Conservation (phyloP, 139 green algal genomes). For the Deuterostichococcus epilithicus region DNA sequence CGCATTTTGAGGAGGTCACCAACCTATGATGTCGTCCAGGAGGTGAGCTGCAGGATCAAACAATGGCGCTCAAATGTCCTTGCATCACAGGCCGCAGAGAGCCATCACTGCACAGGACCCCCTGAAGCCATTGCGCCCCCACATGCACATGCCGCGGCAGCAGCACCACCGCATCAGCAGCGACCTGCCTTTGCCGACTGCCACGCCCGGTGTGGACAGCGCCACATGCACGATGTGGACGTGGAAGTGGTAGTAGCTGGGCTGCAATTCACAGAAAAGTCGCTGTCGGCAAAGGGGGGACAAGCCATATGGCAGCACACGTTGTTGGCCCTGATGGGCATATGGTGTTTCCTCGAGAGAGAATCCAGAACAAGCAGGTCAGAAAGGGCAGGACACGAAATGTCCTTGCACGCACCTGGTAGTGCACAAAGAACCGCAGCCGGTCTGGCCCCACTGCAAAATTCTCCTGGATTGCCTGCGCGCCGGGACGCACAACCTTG, state of each 20-base stretch:
- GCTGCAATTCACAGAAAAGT: too few relatives aligned
- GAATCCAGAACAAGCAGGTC: neutral
- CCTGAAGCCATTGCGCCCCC: too few relatives aligned
- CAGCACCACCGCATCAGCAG: too few relatives aligned
- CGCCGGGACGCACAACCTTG: neutral
- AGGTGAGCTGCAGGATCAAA: conserved; percentile 25
- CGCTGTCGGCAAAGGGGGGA: too few relatives aligned
- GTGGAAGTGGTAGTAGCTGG: conserved; percentile 54
- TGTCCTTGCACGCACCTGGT: conserved; percentile 21
- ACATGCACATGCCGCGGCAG: too few relatives aligned
- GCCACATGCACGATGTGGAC: conserved; percentile 41
- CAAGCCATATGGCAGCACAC: too few relatives aligned
- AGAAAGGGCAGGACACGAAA: neutral
- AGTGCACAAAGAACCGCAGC: conserved; percentile 48
- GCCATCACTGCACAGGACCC: too few relatives aligned
- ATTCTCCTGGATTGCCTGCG: conserved; percentile 37
- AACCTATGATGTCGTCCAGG: conserved; percentile 56
- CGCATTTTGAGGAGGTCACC: neutral
- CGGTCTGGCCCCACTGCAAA: conserved; percentile 27
- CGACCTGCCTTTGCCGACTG: conserved; percentile 7
- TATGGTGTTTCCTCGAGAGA: too few relatives aligned
- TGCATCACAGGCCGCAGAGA: too few relatives aligned
- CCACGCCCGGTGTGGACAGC: conserved; percentile 10
- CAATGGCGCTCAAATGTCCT: neutral
- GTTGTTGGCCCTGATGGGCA: too few relatives aligned